phyloP scores from a whole-genome alignment of 257 asterid species.

The Hygrophila difformis region DNA sequence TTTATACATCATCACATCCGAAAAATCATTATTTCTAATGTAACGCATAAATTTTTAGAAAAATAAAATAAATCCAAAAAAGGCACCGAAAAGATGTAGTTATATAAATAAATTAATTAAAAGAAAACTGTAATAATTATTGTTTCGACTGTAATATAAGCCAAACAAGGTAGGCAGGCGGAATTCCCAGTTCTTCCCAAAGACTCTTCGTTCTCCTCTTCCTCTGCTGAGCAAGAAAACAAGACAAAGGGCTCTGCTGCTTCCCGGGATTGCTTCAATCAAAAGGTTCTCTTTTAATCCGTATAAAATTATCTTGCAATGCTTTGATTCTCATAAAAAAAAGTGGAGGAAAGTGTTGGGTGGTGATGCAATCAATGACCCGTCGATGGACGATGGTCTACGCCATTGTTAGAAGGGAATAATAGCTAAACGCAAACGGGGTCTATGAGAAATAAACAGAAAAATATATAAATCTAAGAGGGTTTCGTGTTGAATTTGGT shows the following conservation, averaged over 20 bases:
- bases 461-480: constrained; percentile 6
- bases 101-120: background rate
- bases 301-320: background rate
- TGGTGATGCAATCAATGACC: constrained; percentile 20
- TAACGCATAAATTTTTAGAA: no score
- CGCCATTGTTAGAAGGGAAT: constrained; percentile 24
- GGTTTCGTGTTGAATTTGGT: constrained; percentile 21
- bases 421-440: constrained; percentile 12
- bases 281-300: constrained; percentile 13
- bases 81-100: no score
- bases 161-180: background rate
- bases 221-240: constrained; percentile 9
- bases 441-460: constrained; percentile 11
- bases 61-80: no score
- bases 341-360: constrained; percentile 6
- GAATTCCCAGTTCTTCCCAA: background rate
- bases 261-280: constrained; percentile 10
- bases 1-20: no score
- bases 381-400: constrained; percentile 20
- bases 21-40: no score
- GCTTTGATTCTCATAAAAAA: background rate
- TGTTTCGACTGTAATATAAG: background rate
- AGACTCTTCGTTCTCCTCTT: constrained; percentile 19
- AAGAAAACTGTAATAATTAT: background rate
- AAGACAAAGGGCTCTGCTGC: constrained; percentile 9